Evolutionary conservation across 202 grass and related monocot species (phyloP), one percentile per base, ranked within the genome.

Genomic region (Setaria italica): DNA sequence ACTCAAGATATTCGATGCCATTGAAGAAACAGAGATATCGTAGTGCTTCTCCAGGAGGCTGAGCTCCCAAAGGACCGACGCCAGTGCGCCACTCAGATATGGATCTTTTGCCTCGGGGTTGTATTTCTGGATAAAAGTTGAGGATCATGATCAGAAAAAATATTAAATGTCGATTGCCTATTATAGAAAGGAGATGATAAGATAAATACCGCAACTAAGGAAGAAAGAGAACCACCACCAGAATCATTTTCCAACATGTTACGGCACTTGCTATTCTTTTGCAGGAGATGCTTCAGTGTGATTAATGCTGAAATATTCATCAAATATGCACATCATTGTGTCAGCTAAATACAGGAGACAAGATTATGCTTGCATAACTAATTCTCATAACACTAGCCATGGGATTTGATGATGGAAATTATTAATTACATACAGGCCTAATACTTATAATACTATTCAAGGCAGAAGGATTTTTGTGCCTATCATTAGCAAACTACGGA

Each of bases 211-310:
- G 72, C 90, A 85, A 94, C 92, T 86, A 99, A 90, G 83, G 90
- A 87, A 85, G 94, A 92, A 32, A 99, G 64, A 51, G 94, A 99
- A 76, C 97, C 97, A 0, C 97, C 94, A 71, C 97, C 90, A 88
- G 90, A 88, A 86, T 99, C 97, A 85, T 99, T 98, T 79, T 99
- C 94, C 83, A 97, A 85, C 87, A 99, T 89, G 85, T 92, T 94
- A 34, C 94, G 82, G 80, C 97, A 95, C 85, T 95, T 95, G 62
- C 86, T 89, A 86, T 95, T 95, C 84, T 94, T 98, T 86, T 94
- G 91, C 48, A 95, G 80, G 37, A 95, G 95, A 94, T 95, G 95
- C 84, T 90, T 98, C 72, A 98, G 62, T 76, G 93, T 95, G 77
- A 95, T 80, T 67, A 98, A 86, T 13, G 93, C 93, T 95, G 86